These are phyloP conservation scores for Aureobasidium sp. DNA, from an alignment of 2,329 filamentous ascomycete species.

Conservation along the genomic window DNA sequence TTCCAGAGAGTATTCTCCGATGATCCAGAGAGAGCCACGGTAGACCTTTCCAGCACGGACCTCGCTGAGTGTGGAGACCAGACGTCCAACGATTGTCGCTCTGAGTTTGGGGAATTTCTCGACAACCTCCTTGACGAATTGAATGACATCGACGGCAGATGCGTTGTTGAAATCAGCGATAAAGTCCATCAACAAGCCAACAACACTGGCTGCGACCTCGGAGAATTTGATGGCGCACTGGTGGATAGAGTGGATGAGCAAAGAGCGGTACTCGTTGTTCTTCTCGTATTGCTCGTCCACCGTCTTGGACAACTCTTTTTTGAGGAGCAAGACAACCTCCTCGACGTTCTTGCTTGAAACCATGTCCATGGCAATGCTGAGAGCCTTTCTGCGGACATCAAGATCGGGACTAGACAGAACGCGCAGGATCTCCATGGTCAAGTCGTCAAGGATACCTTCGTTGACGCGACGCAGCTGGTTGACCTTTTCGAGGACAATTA, in stretches of 20 bases:
- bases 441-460: conserved; percentile 81
- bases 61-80: conserved; percentile 84
- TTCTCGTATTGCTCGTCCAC: conserved; percentile 99
- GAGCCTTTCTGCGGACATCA: conserved; percentile 85
- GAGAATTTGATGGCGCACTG: conserved; percentile 99
- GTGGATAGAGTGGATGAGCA: conserved; percentile 94
- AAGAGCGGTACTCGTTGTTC: conserved; percentile 87
- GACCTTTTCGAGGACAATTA: conserved; percentile 93
- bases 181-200: conserved; percentile 96
- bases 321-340: conserved; percentile 88
- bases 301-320: conserved; percentile 96
- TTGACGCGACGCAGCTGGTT: conserved; percentile 80
- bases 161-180: conserved; percentile 97
- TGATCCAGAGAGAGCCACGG: conserved; percentile 91
- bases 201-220: conserved; percentile 91
- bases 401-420: conserved; percentile 93
- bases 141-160: conserved; percentile 94
- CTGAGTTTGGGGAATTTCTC: conserved; percentile 93
- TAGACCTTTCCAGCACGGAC: conserved; percentile 97
- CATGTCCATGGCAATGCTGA: conserved; percentile 90
- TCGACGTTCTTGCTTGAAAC: conserved; percentile 98
- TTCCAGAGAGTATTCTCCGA: conserved; percentile 93
- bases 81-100: conserved; percentile 73
- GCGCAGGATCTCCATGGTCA: conserved; percentile 94
- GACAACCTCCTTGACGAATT: conserved; percentile 97